Percentiles rank a stretch among this genome's conserved stretches.
Conservation (phyloP, 2,329 filamentous ascomycete genomes). For the Sporothrix dimorphospora region DNA sequence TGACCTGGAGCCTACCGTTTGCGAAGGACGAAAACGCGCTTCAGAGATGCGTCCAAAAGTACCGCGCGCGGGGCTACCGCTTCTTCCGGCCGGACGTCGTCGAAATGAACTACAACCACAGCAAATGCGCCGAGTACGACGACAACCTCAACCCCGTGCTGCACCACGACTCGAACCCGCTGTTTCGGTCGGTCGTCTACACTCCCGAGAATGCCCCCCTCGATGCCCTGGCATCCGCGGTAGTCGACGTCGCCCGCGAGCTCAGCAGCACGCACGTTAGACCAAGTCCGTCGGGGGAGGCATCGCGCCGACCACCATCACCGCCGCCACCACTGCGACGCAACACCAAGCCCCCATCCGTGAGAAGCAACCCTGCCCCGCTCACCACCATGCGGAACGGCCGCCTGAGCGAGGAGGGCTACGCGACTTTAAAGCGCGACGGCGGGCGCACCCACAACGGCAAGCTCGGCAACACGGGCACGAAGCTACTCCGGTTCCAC, state of each 20-base stretch:
- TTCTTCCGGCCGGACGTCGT: background rate
- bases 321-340: background rate
- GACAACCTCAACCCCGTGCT: background rate
- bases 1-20: background rate
- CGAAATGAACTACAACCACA: background rate
- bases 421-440: background rate
- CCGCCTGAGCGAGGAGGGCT: background rate
- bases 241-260: background rate
- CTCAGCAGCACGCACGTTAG: background rate
- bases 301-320: background rate
- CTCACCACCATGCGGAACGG: background rate
- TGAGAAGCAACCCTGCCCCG: background rate
- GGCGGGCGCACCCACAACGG: background rate
- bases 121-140: background rate
- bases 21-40: background rate
- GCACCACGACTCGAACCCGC: background rate
- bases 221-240: background rate
- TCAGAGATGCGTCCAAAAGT: conserved; percentile 23
- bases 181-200: background rate
- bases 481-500: conserved; percentile 24
- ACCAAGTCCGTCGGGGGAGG: background rate
- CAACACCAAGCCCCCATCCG: background rate
- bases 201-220: background rate
- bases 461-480: conserved; percentile 18
- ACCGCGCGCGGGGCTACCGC: conserved; percentile 27